These are phyloP conservation scores for Phytophthora idaei DNA, from an alignment of 352 stramenopile species.

Conservation along the genomic window DNA sequence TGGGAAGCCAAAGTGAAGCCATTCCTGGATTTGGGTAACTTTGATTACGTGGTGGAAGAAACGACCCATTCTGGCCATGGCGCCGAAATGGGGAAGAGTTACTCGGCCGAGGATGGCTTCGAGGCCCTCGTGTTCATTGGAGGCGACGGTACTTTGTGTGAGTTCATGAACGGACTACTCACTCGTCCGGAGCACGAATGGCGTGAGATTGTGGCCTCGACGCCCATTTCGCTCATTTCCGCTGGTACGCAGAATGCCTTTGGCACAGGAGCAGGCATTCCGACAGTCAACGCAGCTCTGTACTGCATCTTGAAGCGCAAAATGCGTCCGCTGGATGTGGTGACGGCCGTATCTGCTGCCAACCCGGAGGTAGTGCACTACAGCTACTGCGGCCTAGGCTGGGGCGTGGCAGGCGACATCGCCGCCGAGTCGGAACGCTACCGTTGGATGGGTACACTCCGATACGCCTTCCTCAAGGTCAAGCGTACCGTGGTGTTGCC, in stretches of 20 bases:
- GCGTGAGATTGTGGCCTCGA: constrained; percentile 82
- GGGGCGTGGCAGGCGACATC: constrained; percentile 78
- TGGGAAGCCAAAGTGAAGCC: constrained; percentile 76
- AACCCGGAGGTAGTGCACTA: constrained; percentile 74
- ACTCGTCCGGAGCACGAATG: constrained; percentile 77
- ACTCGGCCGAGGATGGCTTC: constrained; percentile 77
- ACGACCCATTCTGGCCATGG: constrained; percentile 75
- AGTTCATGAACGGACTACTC: constrained; percentile 86
- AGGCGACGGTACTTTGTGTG: constrained; percentile 76
- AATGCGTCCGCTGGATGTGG: constrained; percentile 78
- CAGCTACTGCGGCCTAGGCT: constrained; percentile 84
- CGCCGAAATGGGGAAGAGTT: constrained; percentile 77
- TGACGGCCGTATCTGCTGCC: constrained; percentile 65
- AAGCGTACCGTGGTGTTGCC: constrained; percentile 65
- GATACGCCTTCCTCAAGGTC: constrained; percentile 80
- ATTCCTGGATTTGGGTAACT: constrained; percentile 81
- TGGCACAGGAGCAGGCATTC: constrained; percentile 70
- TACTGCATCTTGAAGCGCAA: constrained; percentile 89
- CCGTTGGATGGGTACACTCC: constrained; percentile 76
- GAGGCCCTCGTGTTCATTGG: constrained; percentile 83
- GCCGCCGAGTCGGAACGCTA: constrained; percentile 80
- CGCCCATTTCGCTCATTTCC: constrained; percentile 82
- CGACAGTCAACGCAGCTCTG: constrained; percentile 64
- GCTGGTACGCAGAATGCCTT: constrained; percentile 87
- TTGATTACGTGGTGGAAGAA: constrained; percentile 78